Conservation (phyloP, 2,329 filamentous ascomycete genomes). For the Parasarocladium wereldwijsianum region DNA sequence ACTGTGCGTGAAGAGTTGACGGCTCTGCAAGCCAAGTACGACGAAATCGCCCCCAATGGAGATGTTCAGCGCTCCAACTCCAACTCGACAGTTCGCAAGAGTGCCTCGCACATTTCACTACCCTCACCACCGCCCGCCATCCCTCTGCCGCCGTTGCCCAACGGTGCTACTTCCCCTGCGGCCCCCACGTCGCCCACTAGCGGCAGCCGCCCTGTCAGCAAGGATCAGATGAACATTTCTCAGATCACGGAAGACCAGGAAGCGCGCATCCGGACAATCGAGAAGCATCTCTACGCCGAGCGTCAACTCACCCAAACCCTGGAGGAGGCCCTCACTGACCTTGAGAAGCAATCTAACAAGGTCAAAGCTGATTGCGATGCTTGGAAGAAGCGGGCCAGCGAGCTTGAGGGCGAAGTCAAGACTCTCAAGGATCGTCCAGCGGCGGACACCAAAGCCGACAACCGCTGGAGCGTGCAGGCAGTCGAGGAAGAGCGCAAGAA, state of each 20-base stretch:
- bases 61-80: conserved; percentile 45
- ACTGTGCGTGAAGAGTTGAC: conserved; percentile 54
- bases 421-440: conserved; percentile 40
- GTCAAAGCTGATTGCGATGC: conserved; percentile 79
- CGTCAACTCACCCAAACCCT: conserved; percentile 91
- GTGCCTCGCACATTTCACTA: conserved; percentile 63
- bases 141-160: conserved; percentile 82
- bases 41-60: conserved; percentile 28
- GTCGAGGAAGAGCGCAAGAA: conserved; percentile 96
- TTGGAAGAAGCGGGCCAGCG: conserved; percentile 74
- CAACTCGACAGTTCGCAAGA: conserved; percentile 67
- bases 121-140: conserved; percentile 92
- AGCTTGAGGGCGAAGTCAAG: conserved; percentile 59
- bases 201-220: conserved; percentile 61
- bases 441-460: conserved; percentile 33
- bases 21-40: conserved; percentile 54
- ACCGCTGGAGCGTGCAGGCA: conserved; percentile 63
- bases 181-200: conserved; percentile 37
- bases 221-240: conserved; percentile 51
- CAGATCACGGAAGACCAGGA: conserved; percentile 92
- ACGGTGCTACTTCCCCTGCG: conserved; percentile 33
- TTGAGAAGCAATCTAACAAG: conserved; percentile 84
- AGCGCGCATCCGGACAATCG: conserved; percentile 83
- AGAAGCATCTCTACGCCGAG: conserved; percentile 92
- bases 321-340: conserved; percentile 87